Base-by-base conservation (phyloP, 495 filamentous ascomycete genomes). In the Margaritispora aquatica region DNA sequence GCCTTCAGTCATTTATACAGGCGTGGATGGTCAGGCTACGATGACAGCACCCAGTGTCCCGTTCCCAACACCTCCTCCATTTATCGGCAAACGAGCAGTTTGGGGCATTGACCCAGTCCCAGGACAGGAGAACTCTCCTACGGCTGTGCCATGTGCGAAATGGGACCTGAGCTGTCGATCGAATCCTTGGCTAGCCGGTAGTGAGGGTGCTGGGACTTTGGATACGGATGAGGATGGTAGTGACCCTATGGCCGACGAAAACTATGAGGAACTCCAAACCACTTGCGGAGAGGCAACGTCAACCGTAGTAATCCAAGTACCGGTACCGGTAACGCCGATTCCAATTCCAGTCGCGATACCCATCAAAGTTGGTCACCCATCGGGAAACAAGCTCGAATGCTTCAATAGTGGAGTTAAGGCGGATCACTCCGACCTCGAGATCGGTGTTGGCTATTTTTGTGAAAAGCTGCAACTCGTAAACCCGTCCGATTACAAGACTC, bases 331-430 rank as follows among this genome's bases (percentile, higher is more conserved):
- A 47, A 26, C n/a, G 21, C 53, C 21, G 23, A 29, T 54, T 19
- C 23, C 44, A 26, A 20, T 22, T 17, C 52, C 58, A 24, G 49
- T 31, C 15, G 26, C 51, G 11, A 57, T 58, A 38, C 62, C 53
- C 27, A 15, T 38, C 27, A 52, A 51, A 29, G 2, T 31, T 51
- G 62, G 62, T 47, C 29, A 61, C 62, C 24, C 53, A 13, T 1
- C 13, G 19, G 0, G 27, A 3, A 64, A 64, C 58, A 20, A 21
- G 48, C 41, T 61, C 13, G 10, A 13, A 17, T 64, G 62, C 62
- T 64, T 52, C 53, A 51, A 61, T 34, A 44, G 29, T 22, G 62
- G 62, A 21, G 58, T 61, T 52, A 61, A 51, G 21, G 61, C 58
- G n/a, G 58, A 61, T 29, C n/a, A 57, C 48, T 52, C n/a, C n/a